phyloP scores from a whole-genome alignment of 2,329 filamentous ascomycete species.

The Fusarium nematophilum region DNA sequence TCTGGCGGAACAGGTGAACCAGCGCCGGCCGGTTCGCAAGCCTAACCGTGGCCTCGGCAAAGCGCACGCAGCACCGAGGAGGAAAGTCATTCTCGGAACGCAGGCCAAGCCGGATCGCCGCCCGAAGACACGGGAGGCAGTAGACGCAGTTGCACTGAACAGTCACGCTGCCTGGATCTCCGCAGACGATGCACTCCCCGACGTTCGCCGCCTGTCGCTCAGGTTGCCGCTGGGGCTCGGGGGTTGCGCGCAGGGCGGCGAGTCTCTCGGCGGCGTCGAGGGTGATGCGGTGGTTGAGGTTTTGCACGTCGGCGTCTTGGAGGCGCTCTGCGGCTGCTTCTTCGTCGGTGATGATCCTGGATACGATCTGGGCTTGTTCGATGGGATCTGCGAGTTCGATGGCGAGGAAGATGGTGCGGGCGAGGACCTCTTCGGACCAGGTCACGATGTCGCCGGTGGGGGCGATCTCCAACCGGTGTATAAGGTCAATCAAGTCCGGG shows the following conservation, averaged over 20 bases:
- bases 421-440: slow-evolving; percentile 27
- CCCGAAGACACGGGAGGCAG: slow-evolving; percentile 35
- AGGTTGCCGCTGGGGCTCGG: not conserved
- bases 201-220: not conserved
- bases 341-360: slow-evolving; percentile 38
- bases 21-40: slow-evolving; percentile 27
- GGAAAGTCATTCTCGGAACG: slow-evolving; percentile 35
- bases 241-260: not conserved
- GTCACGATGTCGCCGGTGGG: not conserved
- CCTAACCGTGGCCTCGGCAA: slow-evolving; percentile 25
- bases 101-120: slow-evolving; percentile 33
- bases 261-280: slow-evolving; percentile 30
- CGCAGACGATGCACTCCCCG: slow-evolving; percentile 35
- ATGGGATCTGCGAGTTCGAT: slow-evolving; percentile 31
- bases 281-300: slow-evolving; percentile 17
- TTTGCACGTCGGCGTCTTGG: slow-evolving; percentile 19
- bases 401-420: slow-evolving; percentile 29
- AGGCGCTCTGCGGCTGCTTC: slow-evolving; percentile 32
- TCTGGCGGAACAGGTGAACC: slow-evolving; percentile 35
- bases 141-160: slow-evolving; percentile 34
- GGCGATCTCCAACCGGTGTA: slow-evolving; percentile 17
- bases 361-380: slow-evolving; percentile 34
- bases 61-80: slow-evolving; percentile 35
- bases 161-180: slow-evolving; percentile 1
- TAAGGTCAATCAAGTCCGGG: slow-evolving; percentile 34